Percentiles rank a stretch among this genome's conserved stretches.
phyloP scores from a whole-genome alignment of 1,139 yeast species.

The Candida sp. region DNA sequence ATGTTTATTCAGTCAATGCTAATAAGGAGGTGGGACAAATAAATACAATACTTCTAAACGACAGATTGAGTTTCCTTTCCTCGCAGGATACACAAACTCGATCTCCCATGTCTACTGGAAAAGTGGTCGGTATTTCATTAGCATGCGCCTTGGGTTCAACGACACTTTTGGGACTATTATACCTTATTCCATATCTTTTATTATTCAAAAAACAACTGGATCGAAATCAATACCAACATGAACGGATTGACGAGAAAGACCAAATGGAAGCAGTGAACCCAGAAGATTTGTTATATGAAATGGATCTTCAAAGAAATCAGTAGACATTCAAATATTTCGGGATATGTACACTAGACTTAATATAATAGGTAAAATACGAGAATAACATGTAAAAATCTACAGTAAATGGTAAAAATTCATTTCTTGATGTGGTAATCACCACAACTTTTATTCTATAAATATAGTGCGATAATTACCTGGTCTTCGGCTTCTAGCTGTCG shows the following conservation, averaged over 20 bases:
- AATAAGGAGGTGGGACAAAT: constrained; percentile 26
- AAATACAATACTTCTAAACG: constrained; percentile 33
- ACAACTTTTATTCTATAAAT: background rate
- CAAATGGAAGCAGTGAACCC: constrained; percentile 71
- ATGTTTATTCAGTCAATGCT: constrained; percentile 31
- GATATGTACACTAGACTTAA: background rate
- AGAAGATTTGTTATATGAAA: constrained; percentile 55
- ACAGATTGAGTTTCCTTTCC: constrained; percentile 34
- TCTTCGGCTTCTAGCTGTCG: background rate
- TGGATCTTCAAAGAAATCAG: constrained; percentile 42
- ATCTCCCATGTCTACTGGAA: constrained; percentile 49
- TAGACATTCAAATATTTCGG: background rate
- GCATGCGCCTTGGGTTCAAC: constrained; percentile 88
- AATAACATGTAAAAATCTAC: background rate
- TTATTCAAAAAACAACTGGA: constrained; percentile 43
- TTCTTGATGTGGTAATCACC: too few relatives aligned
- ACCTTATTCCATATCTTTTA: constrained; percentile 51
- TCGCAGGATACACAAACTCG: constrained; percentile 27
- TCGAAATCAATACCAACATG: constrained; percentile 16
- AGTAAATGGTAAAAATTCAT: background rate
- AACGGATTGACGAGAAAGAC: constrained; percentile 62
- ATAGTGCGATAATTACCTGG: background rate
- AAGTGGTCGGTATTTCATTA: constrained; percentile 81
- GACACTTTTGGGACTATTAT: constrained; percentile 59
- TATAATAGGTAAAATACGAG: background rate